Base-by-base conservation (phyloP, 1,284 basidiomycete genomes). In the Sanghuangporus sanghuang region DNA sequence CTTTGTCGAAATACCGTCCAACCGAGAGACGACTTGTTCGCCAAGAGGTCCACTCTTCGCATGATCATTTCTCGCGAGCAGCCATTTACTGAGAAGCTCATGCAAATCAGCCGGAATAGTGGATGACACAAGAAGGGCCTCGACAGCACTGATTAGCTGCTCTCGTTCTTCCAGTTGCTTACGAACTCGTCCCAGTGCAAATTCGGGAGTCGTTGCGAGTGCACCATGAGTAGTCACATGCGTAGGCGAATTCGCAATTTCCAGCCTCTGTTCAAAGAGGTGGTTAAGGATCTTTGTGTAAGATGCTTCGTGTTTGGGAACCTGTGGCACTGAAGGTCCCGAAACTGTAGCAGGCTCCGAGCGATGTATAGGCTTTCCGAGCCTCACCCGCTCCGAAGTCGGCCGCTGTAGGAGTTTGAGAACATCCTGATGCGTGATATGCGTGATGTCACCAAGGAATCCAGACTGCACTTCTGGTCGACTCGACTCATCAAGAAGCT, bases 231-330 rank as follows among this genome's bases (percentile, higher is more conserved):
- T 76, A 7, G 83, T 71, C 61, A 94, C 86, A 27, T 58, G 12
- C 16, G 83, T 77, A 0, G 94, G 94, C 16, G 89, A 86, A 76
- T 99, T 99, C 72, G 89, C 82, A 64, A 99, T 82, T 66, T 94
- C 87, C 2, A 99, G 80, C 1, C 93, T 86, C n/a, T 90, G 85
- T 36, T 79, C 80, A 71, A 98, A 98, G 42, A 96, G 77, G 68
- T 93, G 89, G 35, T 84, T 76, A 59, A 99, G 87, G 60, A 98
- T 90, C 72, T 90, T 90, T 67, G 90, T 94, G 80, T 99, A 99
- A 5, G 95, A 90, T 12, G 85, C 79, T 77, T 99, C 96, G 74
- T 98, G 93, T 72, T 89, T 88, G 38, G 95, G 95, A 44, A 93
- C 77, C 66, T 86, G 85, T 14, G 87, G 87, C 8, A 79, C 66